phyloP scores from a whole-genome alignment of 2,329 filamentous ascomycete species.

The Trichoderma koningii region DNA sequence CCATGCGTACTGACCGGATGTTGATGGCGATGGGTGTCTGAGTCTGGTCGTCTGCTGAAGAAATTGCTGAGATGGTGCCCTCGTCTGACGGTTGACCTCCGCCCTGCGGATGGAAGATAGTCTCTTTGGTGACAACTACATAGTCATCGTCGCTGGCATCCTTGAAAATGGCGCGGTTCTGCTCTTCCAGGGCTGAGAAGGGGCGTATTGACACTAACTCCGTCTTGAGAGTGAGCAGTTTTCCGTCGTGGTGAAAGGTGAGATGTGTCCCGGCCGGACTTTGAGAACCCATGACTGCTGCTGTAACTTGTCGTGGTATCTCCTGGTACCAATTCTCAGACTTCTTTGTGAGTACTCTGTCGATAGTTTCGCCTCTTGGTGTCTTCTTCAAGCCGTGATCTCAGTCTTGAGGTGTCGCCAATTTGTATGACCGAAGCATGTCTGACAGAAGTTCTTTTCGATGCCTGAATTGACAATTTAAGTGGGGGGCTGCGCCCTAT shows the following conservation, averaged over 20 bases:
- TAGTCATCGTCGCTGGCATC: conserved; percentile 52
- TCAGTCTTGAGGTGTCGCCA: not conserved
- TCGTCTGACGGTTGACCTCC: conserved; percentile 72
- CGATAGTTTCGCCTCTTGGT: not conserved
- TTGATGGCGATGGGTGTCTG: conserved; percentile 39
- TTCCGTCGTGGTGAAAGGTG: conserved; percentile 48
- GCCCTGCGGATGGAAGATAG: conserved; percentile 76
- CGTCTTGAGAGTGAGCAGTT: conserved; percentile 48
- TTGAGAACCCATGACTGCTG: not conserved
- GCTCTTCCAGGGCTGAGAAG: conserved; percentile 52
- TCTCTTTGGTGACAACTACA: conserved; percentile 62
- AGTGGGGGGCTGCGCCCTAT: conserved; percentile 23
- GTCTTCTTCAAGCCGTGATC: not conserved
- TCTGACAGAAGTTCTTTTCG: not conserved
- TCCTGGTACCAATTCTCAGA: too few relatives aligned
- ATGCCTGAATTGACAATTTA: conserved; percentile 10
- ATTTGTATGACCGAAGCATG: not conserved
- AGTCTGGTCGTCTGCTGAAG: conserved; percentile 25
- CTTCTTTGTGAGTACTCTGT: not conserved
- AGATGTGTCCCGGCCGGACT: conserved; percentile 42
- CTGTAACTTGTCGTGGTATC: not conserved
- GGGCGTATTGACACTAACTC: conserved; percentile 51
- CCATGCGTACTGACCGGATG: conserved; percentile 60
- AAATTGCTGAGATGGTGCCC: conserved; percentile 56
- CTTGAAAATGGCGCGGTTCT: conserved; percentile 61